phyloP scores from a whole-genome alignment of 2,329 filamentous ascomycete genomes.

The Monilinia vaccinii-corymbosi region DNA sequence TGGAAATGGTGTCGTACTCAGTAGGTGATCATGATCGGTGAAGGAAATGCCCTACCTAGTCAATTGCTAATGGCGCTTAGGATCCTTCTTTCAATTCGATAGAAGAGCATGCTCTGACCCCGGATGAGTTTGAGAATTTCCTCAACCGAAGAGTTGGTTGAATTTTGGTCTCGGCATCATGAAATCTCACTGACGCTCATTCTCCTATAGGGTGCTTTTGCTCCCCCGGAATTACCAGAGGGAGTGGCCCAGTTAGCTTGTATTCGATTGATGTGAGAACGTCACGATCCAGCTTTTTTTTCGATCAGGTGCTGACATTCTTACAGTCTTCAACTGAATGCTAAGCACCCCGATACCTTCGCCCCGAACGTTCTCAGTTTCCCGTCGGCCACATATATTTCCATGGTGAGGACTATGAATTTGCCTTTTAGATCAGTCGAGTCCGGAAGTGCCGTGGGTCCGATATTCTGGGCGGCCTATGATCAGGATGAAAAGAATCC shows the following conservation, averaged over 20 bases:
- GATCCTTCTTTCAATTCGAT: slow-evolving; percentile 23
- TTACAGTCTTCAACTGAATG: slow-evolving; percentile 30
- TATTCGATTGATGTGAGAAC: slow-evolving; percentile 20
- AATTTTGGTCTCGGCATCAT: not conserved
- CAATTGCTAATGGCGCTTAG: slow-evolving; percentile 12
- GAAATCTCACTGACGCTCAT: slow-evolving; percentile 12
- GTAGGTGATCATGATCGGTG: slow-evolving; percentile 13
- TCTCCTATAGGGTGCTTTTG: slow-evolving; percentile 23
- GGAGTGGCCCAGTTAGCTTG: slow-evolving; percentile 19
- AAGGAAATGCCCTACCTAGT: not conserved
- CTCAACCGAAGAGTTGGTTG: slow-evolving; percentile 22
- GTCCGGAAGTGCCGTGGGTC: slow-evolving; percentile 48
- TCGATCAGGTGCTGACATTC: not conserved
- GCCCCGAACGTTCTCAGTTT: slow-evolving; percentile 45
- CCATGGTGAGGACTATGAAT: slow-evolving; percentile 45
- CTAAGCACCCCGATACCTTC: slow-evolving; percentile 49
- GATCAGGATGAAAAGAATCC: slow-evolving; percentile 47
- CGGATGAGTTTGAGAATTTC: slow-evolving; percentile 29
- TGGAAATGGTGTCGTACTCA: slow-evolving; percentile 29
- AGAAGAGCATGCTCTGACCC: slow-evolving; percentile 27
- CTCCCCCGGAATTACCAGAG: slow-evolving; percentile 19
- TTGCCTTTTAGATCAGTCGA: slow-evolving; percentile 51
- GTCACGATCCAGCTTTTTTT: not conserved
- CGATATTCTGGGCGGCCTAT: slow-evolving; percentile 51
- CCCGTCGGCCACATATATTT: slow-evolving; percentile 39